Evolutionary conservation across 192 early-diverging fungal genomes (phyloP).

Genomic region (Coemansia sp.): DNA sequence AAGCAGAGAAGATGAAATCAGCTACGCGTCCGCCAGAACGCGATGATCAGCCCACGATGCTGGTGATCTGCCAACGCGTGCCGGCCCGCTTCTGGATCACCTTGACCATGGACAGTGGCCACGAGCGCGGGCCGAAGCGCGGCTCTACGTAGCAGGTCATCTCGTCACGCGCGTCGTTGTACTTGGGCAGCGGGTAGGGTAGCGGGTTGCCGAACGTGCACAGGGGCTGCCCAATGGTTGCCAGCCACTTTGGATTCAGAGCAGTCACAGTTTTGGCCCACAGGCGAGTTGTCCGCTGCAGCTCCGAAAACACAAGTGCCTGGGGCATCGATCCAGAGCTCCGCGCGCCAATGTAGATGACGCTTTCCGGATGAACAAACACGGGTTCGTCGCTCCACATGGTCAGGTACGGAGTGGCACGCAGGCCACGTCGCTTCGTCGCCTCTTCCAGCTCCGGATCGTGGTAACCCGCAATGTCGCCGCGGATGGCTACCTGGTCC

Average conservation of each 20-base stretch:
- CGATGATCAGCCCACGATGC: conserved; percentile 30
- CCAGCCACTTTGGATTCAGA: conserved; percentile 77
- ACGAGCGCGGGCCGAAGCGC: conserved; percentile 64
- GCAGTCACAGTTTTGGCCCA: conserved; percentile 71
- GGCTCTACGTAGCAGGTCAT: conserved; percentile 58
- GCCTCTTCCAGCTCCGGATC: conserved; percentile 32
- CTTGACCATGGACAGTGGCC: conserved; percentile 63
- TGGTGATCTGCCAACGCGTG: conserved; percentile 58
- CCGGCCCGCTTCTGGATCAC: conserved; percentile 56
- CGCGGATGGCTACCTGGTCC: conserved; percentile 86
- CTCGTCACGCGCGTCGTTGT: conserved; percentile 54
- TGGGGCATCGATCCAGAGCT: conserved; percentile 54
- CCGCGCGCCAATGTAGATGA: conserved; percentile 48
- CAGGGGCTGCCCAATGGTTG: conserved; percentile 66
- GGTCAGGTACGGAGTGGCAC: conserved; percentile 54
- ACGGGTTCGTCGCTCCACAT: conserved; percentile 74
- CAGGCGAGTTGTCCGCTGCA: conserved; percentile 56
- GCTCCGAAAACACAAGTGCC: conserved; percentile 66
- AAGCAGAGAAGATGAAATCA: background rate
- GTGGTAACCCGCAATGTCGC: conserved; percentile 62
- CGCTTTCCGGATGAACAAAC: conserved; percentile 67
- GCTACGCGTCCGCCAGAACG: conserved; percentile 2
- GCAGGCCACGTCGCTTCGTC: conserved; percentile 50
- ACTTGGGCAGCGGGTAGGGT: conserved; percentile 70
- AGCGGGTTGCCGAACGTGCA: conserved; percentile 67